These are phyloP conservation scores for Aspergillus sp. DNA, from an alignment of 2,329 filamentous ascomycete genomes.

Conservation along the genomic window DNA sequence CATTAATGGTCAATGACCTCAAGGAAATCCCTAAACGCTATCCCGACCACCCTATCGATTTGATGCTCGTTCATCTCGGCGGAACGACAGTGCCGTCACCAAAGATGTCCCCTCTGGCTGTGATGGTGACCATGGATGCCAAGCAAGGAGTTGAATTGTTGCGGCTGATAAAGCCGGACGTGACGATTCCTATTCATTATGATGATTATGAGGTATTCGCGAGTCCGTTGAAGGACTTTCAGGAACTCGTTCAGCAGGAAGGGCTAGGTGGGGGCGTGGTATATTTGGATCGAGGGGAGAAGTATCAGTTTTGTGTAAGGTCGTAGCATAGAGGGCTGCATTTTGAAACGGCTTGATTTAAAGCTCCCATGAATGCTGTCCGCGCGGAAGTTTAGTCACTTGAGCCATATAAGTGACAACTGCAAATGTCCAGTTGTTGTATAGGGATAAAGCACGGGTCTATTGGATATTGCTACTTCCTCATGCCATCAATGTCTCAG, in stretches of 20 bases:
- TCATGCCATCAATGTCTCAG: neutral
- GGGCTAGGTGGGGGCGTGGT: slow-evolving; percentile 50
- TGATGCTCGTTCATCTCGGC: slow-evolving; percentile 62
- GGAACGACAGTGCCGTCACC: slow-evolving; percentile 60
- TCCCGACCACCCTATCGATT: slow-evolving; percentile 49
- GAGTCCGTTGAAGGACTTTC: slow-evolving; percentile 55
- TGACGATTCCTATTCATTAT: slow-evolving; percentile 59
- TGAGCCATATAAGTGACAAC: neutral
- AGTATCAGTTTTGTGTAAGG: slow-evolving; percentile 48
- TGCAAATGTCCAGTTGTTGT: neutral
- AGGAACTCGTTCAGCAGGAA: slow-evolving; percentile 47
- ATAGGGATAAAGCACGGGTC: neutral
- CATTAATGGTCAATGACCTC: slow-evolving; percentile 56
- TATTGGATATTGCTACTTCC: neutral
- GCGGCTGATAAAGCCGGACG: slow-evolving; percentile 51
- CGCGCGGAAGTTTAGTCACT: neutral
- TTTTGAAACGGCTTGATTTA: neutral
- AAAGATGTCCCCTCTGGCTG: slow-evolving; percentile 53
- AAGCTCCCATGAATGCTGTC: too few species aligned
- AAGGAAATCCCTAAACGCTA: slow-evolving; percentile 54
- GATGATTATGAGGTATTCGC: slow-evolving; percentile 60
- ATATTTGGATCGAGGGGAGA: slow-evolving; percentile 54
- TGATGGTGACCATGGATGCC: slow-evolving; percentile 66
- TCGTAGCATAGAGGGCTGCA: neutral
- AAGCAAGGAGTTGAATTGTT: slow-evolving; percentile 56